Evolutionary conservation across 2,329 filamentous ascomycete species (phyloP), one percentile per base, ranked within the genome.

Genomic region (Verticillium longisporum): DNA sequence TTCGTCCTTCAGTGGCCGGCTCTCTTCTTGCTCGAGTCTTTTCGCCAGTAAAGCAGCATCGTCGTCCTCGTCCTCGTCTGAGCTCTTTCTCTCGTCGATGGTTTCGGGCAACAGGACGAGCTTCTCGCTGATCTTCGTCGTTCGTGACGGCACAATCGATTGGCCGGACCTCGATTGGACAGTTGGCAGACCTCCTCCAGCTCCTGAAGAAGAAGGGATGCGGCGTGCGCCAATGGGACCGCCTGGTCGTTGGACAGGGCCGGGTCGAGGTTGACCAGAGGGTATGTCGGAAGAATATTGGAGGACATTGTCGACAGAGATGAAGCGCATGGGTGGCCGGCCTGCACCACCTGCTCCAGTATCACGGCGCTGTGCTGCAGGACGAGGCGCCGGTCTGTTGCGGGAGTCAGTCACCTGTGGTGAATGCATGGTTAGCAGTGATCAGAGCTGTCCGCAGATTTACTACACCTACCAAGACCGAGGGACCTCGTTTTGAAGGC

Each of bases 111-210:
- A 82, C 38, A 98, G 80, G 0, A 99, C 95, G n/a, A 99, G 81
- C 76, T 98, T 98, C 78, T 98, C 92, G 73, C 91, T 97, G 65
- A 96, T 89, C 74, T 98, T 97, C 33, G 92, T 96, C 41, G 92
- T 96, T 59, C 95, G 85, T 6, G 91, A 89, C 0, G 94, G 95
- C 66, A 97, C 77, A 55, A 80, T 83, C 61, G 85, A 82, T 68
- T 79, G 77, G 63, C 82, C 83, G 59, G 78, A 78, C 4, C 81
- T 76, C 50, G 75, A 74, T 57, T 75, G 73, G 21, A 77, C 68
- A 36, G 71, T 73, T n/a, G 66, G 65, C 9, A 65, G 59, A 18
- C 61, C 61, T 6, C 41, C 57, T n/a, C 45, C 45, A 33, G 41
- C 26, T 10, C 38, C n/a, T 78, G 45, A 57, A 3, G 59, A 60